A percentile compares a stretch with the other conserved stretches of the same genome.
These are phyloP conservation scores for Gracilaria caudata DNA, from an alignment of 23 red algal genomes.

Conservation along the genomic window DNA sequence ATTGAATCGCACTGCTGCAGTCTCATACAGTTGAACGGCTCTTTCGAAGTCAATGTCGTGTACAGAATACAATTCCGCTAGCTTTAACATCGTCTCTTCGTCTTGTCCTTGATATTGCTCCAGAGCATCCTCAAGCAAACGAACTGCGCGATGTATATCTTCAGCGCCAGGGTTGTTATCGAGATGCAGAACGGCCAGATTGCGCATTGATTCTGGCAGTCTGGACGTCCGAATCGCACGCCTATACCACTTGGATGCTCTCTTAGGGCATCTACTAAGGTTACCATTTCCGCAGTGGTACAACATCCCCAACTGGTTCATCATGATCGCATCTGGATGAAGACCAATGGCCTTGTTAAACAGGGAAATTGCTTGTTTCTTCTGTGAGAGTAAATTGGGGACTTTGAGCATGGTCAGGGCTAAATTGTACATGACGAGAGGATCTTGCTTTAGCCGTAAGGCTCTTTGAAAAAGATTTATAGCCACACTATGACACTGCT, in stretches of 20 bases:
- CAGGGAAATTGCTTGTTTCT: background rate
- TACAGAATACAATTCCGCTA: background rate
- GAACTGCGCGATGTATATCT: background rate
- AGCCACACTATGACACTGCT: background rate
- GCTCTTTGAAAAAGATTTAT: background rate
- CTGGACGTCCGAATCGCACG: background rate
- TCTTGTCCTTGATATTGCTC: background rate
- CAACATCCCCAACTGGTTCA: background rate
- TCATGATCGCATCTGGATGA: background rate
- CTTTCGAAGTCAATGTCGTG: background rate
- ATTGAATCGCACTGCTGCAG: background rate
- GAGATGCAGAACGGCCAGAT: background rate
- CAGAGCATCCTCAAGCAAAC: background rate
- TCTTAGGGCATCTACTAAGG: background rate
- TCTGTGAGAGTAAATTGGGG: background rate
- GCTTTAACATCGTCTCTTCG: background rate
- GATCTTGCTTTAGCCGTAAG: background rate
- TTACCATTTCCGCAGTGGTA: background rate
- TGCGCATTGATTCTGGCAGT: background rate
- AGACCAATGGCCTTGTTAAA: background rate
- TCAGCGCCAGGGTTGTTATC: background rate
- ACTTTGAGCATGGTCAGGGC: background rate
- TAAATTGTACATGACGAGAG: background rate
- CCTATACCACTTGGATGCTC: background rate
- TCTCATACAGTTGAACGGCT: background rate